Percentiles rank a stretch among this genome's conserved stretches.
phyloP scores from a whole-genome alignment of 2,329 filamentous ascomycete genomes.

The Xylaria sp. region DNA sequence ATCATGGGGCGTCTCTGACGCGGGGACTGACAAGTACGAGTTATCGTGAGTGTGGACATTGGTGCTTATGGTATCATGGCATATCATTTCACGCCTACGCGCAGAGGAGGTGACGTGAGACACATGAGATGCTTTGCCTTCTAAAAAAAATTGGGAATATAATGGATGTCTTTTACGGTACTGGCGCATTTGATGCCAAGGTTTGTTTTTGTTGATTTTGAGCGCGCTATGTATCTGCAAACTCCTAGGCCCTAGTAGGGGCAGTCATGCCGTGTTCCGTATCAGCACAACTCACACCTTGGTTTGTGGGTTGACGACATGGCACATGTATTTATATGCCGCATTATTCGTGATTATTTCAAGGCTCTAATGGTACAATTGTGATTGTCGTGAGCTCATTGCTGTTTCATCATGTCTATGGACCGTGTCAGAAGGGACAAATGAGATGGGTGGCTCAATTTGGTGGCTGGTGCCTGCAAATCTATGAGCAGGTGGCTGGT shows the following conservation, averaged over 20 bases:
- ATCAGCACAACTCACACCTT: neutral
- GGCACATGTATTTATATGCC: neutral
- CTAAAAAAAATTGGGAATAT: neutral
- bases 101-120: neutral
- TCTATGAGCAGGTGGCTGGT: neutral
- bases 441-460: neutral
- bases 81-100: neutral
- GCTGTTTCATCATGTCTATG: too few relatives aligned
- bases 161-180: neutral
- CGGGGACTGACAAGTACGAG: neutral
- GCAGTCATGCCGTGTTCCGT: neutral
- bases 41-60: neutral
- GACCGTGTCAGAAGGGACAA: neutral
- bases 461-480: slow-evolving; percentile 10
- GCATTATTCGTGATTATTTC: neutral
- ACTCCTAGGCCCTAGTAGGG: neutral
- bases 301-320: too few relatives aligned
- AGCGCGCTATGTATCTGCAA: neutral
- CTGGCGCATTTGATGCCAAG: neutral
- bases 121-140: slow-evolving; percentile 3
- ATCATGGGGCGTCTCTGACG: neutral
- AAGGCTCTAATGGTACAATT: too few relatives aligned
- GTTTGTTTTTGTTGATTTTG: neutral
- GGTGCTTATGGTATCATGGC: neutral
- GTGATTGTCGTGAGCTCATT: too few relatives aligned